Evolutionary conservation across 192 early-diverging fungal genomes (phyloP), one percentile per base, ranked within the genome.

Genomic region (Dissophora globulifera): DNA sequence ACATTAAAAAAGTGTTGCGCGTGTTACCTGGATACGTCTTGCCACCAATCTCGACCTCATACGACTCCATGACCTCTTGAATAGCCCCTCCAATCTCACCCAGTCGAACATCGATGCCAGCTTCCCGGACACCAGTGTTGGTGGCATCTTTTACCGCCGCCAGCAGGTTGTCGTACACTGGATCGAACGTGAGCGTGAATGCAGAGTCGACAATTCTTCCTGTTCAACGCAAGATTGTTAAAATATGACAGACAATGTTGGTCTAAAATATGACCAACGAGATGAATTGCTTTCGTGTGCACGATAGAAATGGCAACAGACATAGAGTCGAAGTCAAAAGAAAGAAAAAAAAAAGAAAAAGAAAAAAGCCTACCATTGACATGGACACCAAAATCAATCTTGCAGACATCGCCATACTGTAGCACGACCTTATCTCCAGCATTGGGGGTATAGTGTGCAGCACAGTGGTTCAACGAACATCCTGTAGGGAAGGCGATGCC

Each of bases 391-490:
- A 99, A 93, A 69, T 99, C 97, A 32, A 99, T 83, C 86, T 99
- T 99, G 82, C 94, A 86, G 17, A 99, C 95, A 82, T 98, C 96
- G 32, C 89, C 94, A 54, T 95, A 85, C 54, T 88, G 59, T 38
- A 99, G 54, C 7, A 97, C 93, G 0, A 92, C 94, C 51, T 90
- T 92, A 62, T 99, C 96, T 10, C 97, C 96, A 5, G 93, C 88
- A 78, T 98, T 99, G 1, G 97, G 97, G 22, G 97, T 96, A 62
- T 92, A 99, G 69, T 99, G 97, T 3, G 97, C 97, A 3, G 97
- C 97, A 55, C 91, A 91, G 66, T 98, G 87, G 70, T 99, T 98
- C 38, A 98, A 65, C 3, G 96, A 98, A 62, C 87, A 84, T 16
- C 97, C 97, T 10, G 95, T 98, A 7, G 97, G 97, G 80, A 99